Conservation (phyloP, 1,139 yeast genomes). For the Pichia inconspicua region DNA sequence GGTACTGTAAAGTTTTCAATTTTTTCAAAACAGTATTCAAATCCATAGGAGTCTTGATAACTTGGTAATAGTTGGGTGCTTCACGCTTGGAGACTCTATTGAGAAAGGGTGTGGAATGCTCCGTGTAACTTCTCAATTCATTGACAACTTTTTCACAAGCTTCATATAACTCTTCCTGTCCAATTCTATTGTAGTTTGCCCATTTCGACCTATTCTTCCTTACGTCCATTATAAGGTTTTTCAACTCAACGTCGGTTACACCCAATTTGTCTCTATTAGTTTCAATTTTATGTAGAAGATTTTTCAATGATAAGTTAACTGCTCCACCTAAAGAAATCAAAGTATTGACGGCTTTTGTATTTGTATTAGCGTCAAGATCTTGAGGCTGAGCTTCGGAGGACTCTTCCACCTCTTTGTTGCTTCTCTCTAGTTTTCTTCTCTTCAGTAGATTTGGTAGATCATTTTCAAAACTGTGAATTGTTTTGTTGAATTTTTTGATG, state of each 20-base stretch:
- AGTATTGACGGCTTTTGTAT: conserved; percentile 23
- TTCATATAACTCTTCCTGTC: conserved; percentile 95
- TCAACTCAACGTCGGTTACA: conserved; percentile 77
- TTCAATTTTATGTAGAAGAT: conserved; percentile 71
- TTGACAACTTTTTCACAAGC: conserved; percentile 93
- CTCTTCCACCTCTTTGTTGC: conserved; percentile 62
- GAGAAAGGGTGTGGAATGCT: conserved; percentile 92
- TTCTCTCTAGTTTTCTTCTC: conserved; percentile 70
- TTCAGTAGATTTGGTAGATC: conserved; percentile 74
- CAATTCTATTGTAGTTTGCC: conserved; percentile 91
- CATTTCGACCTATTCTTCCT: conserved; percentile 93
- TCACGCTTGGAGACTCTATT: conserved; percentile 94
- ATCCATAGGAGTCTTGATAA: conserved; percentile 95
- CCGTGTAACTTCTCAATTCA: conserved; percentile 87
- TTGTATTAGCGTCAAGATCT: conserved; percentile 15
- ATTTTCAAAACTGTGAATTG: conserved; percentile 78
- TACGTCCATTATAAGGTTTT: conserved; percentile 83
- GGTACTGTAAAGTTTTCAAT: conserved; percentile 70
- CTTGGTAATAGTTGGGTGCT: conserved; percentile 89
- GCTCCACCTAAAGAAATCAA: conserved; percentile 63
- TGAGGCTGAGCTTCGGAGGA: conserved; percentile 14
- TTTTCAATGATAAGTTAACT: conserved; percentile 73
- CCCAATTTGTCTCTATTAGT: conserved; percentile 64
- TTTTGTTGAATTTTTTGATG: conserved; percentile 44
- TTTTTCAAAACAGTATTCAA: conserved; percentile 89